Percentiles rank a stretch among this genome's conserved stretches.
These are phyloP conservation scores for Dalechampia spathulata DNA, from an alignment of 441 rosid species.

Conservation along the genomic window DNA sequence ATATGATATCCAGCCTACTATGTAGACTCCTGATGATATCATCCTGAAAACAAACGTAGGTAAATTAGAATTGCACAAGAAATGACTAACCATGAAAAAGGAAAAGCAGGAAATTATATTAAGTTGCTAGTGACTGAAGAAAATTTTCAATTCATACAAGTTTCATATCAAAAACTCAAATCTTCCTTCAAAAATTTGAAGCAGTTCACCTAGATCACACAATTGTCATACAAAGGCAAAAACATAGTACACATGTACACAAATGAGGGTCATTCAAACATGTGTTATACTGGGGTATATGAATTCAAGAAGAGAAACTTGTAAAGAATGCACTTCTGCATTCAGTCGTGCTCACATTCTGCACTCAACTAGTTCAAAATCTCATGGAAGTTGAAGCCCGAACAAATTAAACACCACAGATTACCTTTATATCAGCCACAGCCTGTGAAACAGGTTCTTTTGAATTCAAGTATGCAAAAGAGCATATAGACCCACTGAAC, in stretches of 20 bases:
- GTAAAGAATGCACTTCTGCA: not conserved
- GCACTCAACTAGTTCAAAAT: not conserved
- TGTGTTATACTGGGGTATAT: no score
- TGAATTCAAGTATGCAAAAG: slow-evolving; percentile 57
- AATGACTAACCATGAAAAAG: slow-evolving; percentile 4
- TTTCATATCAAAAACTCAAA: not conserved
- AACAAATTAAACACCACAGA: slow-evolving; percentile 2
- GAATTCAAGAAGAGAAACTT: not conserved
- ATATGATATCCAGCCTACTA: slow-evolving; percentile 79
- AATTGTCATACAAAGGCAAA: not conserved
- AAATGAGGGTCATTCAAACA: not conserved
- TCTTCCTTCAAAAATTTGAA: not conserved
- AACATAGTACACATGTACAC: not conserved
- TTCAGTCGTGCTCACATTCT: not conserved
- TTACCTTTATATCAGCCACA: slow-evolving; percentile 75
- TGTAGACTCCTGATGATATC: slow-evolving; percentile 79
- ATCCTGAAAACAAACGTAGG: slow-evolving; percentile 35
- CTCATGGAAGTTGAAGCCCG: not conserved
- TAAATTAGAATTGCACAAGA: not conserved
- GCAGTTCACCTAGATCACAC: not conserved
- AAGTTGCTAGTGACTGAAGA: not conserved
- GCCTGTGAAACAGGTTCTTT: slow-evolving; percentile 85
- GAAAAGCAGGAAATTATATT: not conserved
- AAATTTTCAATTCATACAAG: not conserved
- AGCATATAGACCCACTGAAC: slow-evolving; percentile 59